Base-by-base conservation (phyloP, 176 grass and related monocot genomes). In the Guadua angustifolia region DNA sequence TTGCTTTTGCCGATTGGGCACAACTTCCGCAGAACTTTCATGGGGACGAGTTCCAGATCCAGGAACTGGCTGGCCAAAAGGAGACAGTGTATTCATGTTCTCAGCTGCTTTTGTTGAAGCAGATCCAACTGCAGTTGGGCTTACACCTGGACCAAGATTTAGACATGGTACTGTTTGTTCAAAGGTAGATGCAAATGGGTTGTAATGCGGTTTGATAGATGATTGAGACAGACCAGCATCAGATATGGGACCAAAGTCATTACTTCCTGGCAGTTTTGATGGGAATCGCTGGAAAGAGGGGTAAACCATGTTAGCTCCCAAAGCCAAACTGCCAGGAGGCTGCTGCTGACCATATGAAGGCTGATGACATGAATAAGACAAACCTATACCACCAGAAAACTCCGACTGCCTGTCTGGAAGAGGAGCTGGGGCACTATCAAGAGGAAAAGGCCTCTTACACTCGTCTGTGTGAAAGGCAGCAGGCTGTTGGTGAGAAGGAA, bases 151-250 rank as follows among this genome's bases (percentile, higher is more conserved):
- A 62, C 9, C 78, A 77, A 95, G 85, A 64, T 79, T 81, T 74
- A 85, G 76, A 82, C 19, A 82, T 18, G 78, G 78, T 50, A 87
- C 93, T 83, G 86, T 79, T 71, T 87, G 79, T 84, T 99, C 96
- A 85, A 99, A 99, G n/a, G 96, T 99, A 76, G 96, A 99, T 66
- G 96, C 96, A 83, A 92, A 99, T 73, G 96, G 96, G 66, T 99
- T 99, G 74, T 94, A 94, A 65, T 92, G 96, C 71, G 86, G 92
- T 59, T 92, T 90, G 69, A 99, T 95, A 24, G 93, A 87, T 51
- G 88, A 94, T 81, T 89, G 91, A 88, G 88, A 77, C 58, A 92
- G 44, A 79, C 21, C 65, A 47, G 59, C 74, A 79, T 88, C 83
- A 83, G 87, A 90, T 72, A 90, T n/a, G 40, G 76, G 83, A 83